Conservation (phyloP, 2,329 filamentous ascomycete species). For the Parastagonospora nodorum region DNA sequence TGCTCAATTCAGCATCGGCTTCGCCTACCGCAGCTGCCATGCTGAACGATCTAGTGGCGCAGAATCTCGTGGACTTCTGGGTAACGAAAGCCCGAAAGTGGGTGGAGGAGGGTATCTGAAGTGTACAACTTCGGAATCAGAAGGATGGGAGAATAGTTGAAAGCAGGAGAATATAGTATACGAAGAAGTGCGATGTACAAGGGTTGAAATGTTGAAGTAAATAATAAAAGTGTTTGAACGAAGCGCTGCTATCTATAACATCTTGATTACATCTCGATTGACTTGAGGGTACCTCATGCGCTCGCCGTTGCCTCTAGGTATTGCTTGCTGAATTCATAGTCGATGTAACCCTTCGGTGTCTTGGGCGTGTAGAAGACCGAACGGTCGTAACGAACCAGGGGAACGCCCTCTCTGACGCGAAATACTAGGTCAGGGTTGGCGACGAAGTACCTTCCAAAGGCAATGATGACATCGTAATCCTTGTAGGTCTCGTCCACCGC, state of each 20-base stretch:
- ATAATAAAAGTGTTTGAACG: no score
- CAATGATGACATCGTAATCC: slow-evolving; percentile 49
- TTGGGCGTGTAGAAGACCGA: slow-evolving; percentile 49
- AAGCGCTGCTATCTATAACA: no score
- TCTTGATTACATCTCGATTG: not conserved
- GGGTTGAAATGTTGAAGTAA: no score
- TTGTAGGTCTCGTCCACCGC: slow-evolving; percentile 47
- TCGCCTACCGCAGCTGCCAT: not conserved
- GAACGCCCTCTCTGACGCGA: slow-evolving; percentile 48
- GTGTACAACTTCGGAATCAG: no score
- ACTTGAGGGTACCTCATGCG: not conserved
- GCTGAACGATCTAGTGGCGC: not conserved
- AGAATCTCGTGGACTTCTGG: not conserved
- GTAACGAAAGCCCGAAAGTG: not conserved
- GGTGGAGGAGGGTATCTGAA: not conserved
- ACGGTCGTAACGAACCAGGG: slow-evolving; percentile 50
- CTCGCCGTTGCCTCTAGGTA: not conserved
- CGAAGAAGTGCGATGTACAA: no score
- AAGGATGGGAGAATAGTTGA: no score
- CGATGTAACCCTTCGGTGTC: slow-evolving; percentile 41
- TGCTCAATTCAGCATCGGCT: not conserved
- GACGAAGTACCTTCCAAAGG: slow-evolving; percentile 55
- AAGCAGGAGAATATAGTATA: no score
- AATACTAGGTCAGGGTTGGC: slow-evolving; percentile 55
- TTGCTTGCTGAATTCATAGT: slow-evolving; percentile 31